Base-by-base conservation (phyloP, 176 grass and related monocot genomes). In the Lolium rigidum region DNA sequence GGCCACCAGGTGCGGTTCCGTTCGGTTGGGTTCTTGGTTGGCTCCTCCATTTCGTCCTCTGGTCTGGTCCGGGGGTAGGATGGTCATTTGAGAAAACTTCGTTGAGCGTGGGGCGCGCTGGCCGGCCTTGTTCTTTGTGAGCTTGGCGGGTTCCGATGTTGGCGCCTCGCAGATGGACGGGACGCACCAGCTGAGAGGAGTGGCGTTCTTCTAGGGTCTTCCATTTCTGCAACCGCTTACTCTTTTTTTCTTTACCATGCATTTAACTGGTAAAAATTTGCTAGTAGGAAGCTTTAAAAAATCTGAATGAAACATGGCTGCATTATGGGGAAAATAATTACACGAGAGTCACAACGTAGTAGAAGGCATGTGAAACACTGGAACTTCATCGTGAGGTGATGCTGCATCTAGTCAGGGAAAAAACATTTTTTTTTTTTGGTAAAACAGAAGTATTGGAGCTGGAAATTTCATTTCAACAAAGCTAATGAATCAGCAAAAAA, bases 1-100 rank as follows among this genome's bases (percentile, higher is more conserved):
- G 95, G 95, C 16, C 95, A 98, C 82, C 95, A 98, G 95, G 95
- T 98, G 65, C 60, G 65, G 2, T 18, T 18, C 12, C 9, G 15
- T 66, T 61, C 14, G n/a, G 49, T 66, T 61, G 10, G n/a, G 49
- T 47, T 39, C 67, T 70, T 44, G 17, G 66, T 17, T 25, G 15
- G 2, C 24, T 59, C 26, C 65, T 6, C 16, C n/a, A 11, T 61
- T n/a, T 24, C 9, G 9, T 59, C 21, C 10, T 24, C 21, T 2
- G 2, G 51, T 17, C 55, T 20, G 21, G 8, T 2, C 10, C 17
- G 17, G 12, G 57, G 87, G 56, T 39, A 75, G 78, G 15, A 85
- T 4, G 76, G 68, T 85, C 38, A 75, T 28, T 17, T 41, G 2
- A 35, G 3, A 35, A 2, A 35, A 35, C 31, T 35, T 35, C 31